A percentile compares a stretch with the other conserved stretches of the same genome.
Evolutionary conservation across 2,329 filamentous ascomycete species (phyloP).

Genomic region (Pseudofabraea citricarpa): DNA sequence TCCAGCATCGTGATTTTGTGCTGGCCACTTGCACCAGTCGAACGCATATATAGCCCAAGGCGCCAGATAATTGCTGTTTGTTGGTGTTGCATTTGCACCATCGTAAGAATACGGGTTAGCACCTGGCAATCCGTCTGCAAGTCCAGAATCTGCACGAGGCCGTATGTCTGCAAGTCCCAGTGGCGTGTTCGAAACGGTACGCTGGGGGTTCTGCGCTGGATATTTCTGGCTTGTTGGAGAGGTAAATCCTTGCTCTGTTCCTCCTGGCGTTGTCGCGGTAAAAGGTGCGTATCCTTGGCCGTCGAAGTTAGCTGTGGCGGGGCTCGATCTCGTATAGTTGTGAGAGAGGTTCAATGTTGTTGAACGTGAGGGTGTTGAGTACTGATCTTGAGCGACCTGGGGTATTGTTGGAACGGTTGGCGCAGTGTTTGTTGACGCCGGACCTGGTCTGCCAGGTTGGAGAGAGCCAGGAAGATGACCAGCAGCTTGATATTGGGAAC

Average conservation of each 20-base stretch:
- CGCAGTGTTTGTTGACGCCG: slow-evolving; percentile 50
- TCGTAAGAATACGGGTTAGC: slow-evolving; percentile 57
- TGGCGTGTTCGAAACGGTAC: slow-evolving; percentile 73
- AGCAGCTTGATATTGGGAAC: slow-evolving; percentile 38
- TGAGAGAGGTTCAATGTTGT: slow-evolving; percentile 63
- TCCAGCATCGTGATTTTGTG: slow-evolving; percentile 73
- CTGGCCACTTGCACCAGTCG: slow-evolving; percentile 98
- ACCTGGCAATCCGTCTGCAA: slow-evolving; percentile 66
- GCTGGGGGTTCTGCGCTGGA: slow-evolving; percentile 51
- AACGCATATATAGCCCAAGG: slow-evolving; percentile 96
- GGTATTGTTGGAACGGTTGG: slow-evolving; percentile 53
- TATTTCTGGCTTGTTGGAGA: slow-evolving; percentile 51
- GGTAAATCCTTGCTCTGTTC: slow-evolving; percentile 49
- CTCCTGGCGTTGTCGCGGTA: slow-evolving; percentile 61
- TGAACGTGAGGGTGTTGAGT: slow-evolving; percentile 61
- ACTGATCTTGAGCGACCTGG: slow-evolving; percentile 49
- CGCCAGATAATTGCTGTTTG: slow-evolving; percentile 89
- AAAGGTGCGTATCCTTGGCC: slow-evolving; percentile 49
- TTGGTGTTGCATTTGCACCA: slow-evolving; percentile 55
- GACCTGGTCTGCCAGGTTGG: slow-evolving; percentile 51
- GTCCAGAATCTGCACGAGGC: slow-evolving; percentile 75
- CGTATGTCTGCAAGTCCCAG: slow-evolving; percentile 89
- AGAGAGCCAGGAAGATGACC: slow-evolving; percentile 53
- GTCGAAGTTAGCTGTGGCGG: slow-evolving; percentile 53
- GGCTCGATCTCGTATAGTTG: slow-evolving; percentile 80